These are phyloP conservation scores for Osmanthus fragrans DNA, from an alignment of 257 asterid genomes.

Conservation along the genomic window DNA sequence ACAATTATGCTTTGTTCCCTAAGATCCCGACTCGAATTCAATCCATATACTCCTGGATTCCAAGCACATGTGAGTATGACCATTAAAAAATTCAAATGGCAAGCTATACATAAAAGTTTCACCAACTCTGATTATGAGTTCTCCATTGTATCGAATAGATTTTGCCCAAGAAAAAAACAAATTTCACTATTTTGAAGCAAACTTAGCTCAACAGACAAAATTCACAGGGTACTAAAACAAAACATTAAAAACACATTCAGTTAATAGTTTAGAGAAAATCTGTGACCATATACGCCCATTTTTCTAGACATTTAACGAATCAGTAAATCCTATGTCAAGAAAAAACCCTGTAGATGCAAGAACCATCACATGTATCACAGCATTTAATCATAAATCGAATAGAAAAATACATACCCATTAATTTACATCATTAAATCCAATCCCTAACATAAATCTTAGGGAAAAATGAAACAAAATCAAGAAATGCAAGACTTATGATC, in stretches of 20 bases:
- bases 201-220: not conserved
- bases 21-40: constrained; percentile 21
- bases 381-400: constrained; percentile 14
- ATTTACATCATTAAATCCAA: constrained; percentile 21
- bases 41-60: constrained; percentile 55
- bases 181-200: constrained; percentile 21
- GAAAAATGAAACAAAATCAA: constrained; percentile 14
- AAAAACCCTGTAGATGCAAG: constrained; percentile 13
- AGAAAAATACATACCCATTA: constrained; percentile 13
- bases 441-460: constrained; percentile 24
- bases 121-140: not conserved
- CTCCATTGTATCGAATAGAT: not conserved
- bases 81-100: constrained; percentile 23
- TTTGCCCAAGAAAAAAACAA: not conserved
- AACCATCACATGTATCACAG: constrained; percentile 17
- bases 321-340: constrained; percentile 15
- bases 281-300: constrained; percentile 1
- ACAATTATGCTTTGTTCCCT: constrained; percentile 17
- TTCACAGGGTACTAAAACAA: not conserved
- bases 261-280: not conserved
- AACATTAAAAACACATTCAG: constrained; percentile 16
- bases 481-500: constrained; percentile 28
- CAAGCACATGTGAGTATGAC: constrained; percentile 25
- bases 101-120: constrained; percentile 15
- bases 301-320: constrained; percentile 11